phyloP scores from a whole-genome alignment of 148 eudicot genomes.

The Salicornia ramosissima region DNA sequence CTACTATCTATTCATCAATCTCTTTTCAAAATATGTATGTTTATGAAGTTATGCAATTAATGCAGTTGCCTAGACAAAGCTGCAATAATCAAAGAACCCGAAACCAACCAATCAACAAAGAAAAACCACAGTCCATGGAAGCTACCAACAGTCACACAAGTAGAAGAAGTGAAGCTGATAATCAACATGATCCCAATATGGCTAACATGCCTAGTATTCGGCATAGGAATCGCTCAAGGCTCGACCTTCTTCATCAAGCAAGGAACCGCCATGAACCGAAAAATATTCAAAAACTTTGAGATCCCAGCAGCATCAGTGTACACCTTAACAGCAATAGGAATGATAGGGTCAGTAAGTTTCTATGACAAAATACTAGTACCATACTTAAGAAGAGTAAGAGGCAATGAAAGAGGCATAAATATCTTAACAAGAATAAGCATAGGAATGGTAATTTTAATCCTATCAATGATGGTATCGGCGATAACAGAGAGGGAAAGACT shows the following conservation, averaged over 20 bases:
- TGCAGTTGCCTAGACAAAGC: conserved; percentile 27
- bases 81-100: conserved; percentile 35
- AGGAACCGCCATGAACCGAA: conserved; percentile 34
- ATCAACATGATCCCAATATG: conserved; percentile 52
- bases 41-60: neutral
- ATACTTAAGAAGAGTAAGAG: conserved; percentile 32
- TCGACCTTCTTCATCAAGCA: conserved; percentile 65
- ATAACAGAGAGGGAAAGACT: conserved; percentile 40
- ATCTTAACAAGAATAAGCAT: conserved; percentile 51
- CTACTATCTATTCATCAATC: too few species aligned
- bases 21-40: too few species aligned
- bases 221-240: conserved; percentile 42
- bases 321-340: conserved; percentile 32
- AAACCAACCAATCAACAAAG: neutral
- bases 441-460: conserved; percentile 45
- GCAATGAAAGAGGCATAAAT: conserved; percentile 49
- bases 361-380: conserved; percentile 53
- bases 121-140: conserved; percentile 44
- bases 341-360: conserved; percentile 30
- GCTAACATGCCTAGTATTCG: conserved; percentile 47
- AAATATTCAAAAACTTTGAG: conserved; percentile 23
- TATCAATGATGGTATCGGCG: conserved; percentile 39
- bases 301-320: conserved; percentile 52
- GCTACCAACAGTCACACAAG: conserved; percentile 50
- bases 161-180: conserved; percentile 56